Evolutionary conservation across 2,329 filamentous ascomycete species (phyloP), one percentile per base, ranked within the genome.

Genomic region (Nakataea oryzae): DNA sequence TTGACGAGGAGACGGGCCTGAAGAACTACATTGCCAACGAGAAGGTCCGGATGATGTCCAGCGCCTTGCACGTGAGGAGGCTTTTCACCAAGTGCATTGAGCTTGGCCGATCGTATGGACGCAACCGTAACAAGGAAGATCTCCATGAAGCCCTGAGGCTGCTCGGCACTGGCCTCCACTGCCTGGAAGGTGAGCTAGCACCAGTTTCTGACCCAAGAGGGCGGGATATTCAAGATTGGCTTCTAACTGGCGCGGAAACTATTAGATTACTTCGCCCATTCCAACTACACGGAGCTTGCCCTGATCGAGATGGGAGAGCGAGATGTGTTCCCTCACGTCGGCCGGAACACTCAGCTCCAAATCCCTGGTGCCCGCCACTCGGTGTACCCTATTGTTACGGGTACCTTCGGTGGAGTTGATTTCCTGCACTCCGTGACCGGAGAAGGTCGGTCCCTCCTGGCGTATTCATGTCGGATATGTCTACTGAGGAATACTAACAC

Each of bases 1-100:
- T 97, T 69, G 91, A 97, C 69, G 81, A 84, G 2, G 77, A 85
- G 61, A 88, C 87, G 7, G 89, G 89, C 68, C 80, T 96, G 76
- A 97, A 97, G 78, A 95, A 93, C 73, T 97, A 97, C 75, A 97
- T 97, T 74, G 91, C 93, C 54, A 92, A 92, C 65, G 93, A 97
- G 73, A 78, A 84, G 60, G 76, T 82, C 63, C 84, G 85, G 57
- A 95, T 96, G 72, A 90, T 89, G 75, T 96, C 89, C 57, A 96
- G 91, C 59, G 89, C 92, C 63, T 79, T 81, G 58, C 86, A 96
- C 69, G 84, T 96, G 64, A 85, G 90, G 61, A 81, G 83, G 65
- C 84, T 96, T 1, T 90, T 96, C 66, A 75, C 80, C 57, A 80
- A 82, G 65, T 91, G 85, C 69, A 91, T 96, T 68, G 81, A 93